A percentile compares a stretch with the other conserved stretches of the same genome.
Evolutionary conservation across 768 basidiomycete species (phyloP).

Genomic region (Amanita phalloides): DNA sequence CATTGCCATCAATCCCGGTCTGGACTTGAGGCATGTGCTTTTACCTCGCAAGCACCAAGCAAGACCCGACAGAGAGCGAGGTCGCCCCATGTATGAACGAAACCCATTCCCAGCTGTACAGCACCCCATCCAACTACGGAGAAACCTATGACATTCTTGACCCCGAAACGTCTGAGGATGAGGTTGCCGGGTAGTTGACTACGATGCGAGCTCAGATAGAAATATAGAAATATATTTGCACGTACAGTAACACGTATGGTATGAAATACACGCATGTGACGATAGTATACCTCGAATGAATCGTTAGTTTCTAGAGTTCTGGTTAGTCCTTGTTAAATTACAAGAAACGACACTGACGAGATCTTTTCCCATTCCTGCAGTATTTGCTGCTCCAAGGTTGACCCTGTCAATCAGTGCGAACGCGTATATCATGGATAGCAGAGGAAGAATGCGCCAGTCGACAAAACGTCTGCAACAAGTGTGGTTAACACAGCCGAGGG

Average conservation of each 20-base stretch:
- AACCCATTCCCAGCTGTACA: conserved; percentile 35
- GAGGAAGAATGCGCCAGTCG: conserved; percentile 31
- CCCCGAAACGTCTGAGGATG: conserved; percentile 30
- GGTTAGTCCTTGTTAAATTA: neutral
- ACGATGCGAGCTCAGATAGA: conserved; percentile 2
- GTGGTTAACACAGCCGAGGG: neutral
- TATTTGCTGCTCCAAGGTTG: conserved; percentile 31
- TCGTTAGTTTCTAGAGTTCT: conserved; percentile 17
- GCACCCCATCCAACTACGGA: conserved; percentile 31
- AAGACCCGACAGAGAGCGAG: conserved; percentile 31
- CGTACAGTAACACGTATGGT: conserved; percentile 33
- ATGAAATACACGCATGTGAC: conserved; percentile 33
- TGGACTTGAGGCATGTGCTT: neutral
- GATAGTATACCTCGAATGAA: conserved; percentile 28
- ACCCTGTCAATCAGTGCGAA: conserved; percentile 34
- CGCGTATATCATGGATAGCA: conserved; percentile 28
- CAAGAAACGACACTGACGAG: conserved; percentile 14
- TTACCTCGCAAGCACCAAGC: conserved; percentile 33
- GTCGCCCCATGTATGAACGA: conserved; percentile 28
- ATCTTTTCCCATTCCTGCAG: conserved; percentile 32
- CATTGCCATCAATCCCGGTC: neutral
- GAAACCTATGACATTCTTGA: conserved; percentile 33
- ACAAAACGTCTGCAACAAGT: conserved; percentile 22
- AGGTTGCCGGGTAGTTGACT: conserved; percentile 38
- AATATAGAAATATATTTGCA: neutral